These are phyloP conservation scores for Senna tora DNA, from an alignment of 306 rosid species.

Conservation along the genomic window DNA sequence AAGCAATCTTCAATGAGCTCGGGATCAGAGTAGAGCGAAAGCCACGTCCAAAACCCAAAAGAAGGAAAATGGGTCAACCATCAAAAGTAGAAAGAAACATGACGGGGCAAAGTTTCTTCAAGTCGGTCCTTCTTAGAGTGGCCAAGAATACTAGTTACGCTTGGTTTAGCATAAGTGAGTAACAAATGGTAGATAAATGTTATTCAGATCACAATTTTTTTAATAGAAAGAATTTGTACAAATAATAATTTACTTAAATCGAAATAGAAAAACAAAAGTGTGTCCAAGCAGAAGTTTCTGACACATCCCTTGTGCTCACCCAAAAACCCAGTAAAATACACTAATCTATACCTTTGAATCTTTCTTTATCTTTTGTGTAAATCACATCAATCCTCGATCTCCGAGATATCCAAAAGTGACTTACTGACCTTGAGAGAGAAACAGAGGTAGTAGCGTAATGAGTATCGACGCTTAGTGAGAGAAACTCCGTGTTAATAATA, in stretches of 20 bases:
- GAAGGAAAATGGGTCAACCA: conserved; percentile 43
- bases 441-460: no score
- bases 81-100: conserved; percentile 50
- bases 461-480: not conserved
- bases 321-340: conserved; percentile 16
- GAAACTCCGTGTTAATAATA: not conserved
- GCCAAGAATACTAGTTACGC: conserved; percentile 37
- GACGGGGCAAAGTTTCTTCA: conserved; percentile 38
- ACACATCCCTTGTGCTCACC: conserved; percentile 33
- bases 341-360: conserved; percentile 1
- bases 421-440: conserved; percentile 42
- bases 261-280: conserved; percentile 40
- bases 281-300: conserved; percentile 52
- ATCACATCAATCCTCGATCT: conserved; percentile 47
- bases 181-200: not conserved
- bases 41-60: conserved; percentile 38
- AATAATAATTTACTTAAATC: conserved; percentile 21
- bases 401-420: conserved; percentile 43
- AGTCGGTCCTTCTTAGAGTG: conserved; percentile 46
- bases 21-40: conserved; percentile 82
- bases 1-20: conserved; percentile 54
- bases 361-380: conserved; percentile 45
- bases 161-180: conserved; percentile 34
- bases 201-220: not conserved
- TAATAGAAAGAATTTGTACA: not conserved